Conservation (phyloP, 2,329 filamentous ascomycete genomes). For the Aspergillus ochraceoroseus region DNA sequence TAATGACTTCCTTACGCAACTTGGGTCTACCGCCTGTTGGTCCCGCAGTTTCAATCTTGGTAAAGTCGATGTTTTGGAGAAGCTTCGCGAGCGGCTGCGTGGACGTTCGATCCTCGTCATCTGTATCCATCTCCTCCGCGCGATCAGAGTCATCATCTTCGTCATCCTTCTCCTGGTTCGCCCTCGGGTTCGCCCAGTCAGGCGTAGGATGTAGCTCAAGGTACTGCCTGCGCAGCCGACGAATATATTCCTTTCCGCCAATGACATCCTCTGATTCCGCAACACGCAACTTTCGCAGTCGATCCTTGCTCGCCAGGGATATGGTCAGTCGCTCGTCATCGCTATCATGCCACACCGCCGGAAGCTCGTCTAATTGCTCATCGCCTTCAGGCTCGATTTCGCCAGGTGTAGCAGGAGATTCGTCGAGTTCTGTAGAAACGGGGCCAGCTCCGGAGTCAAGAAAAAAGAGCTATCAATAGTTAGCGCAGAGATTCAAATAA, state of each 20-base stretch:
- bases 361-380: conserved; percentile 24
- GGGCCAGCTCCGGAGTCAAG: conserved; percentile 62
- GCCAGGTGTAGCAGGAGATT: conserved; percentile 37
- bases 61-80: conserved; percentile 68
- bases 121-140: conserved; percentile 54
- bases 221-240: conserved; percentile 72
- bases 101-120: conserved; percentile 57
- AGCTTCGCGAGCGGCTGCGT: conserved; percentile 73
- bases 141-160: conserved; percentile 38
- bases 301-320: conserved; percentile 69
- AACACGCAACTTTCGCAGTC: conserved; percentile 75
- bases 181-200: conserved; percentile 54
- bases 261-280: conserved; percentile 81
- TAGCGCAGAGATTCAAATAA: conserved; percentile 7
- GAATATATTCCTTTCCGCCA: conserved; percentile 77
- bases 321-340: conserved; percentile 85
- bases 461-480: conserved; percentile 62
- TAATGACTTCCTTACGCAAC: conserved; percentile 78
- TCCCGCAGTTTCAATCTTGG: conserved; percentile 44
- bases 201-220: conserved; percentile 58
- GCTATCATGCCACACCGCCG: conserved; percentile 75
- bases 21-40: conserved; percentile 57
- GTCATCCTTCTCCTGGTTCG: conserved; percentile 39
- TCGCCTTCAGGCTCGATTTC: conserved; percentile 36
- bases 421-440: conserved; percentile 29